These are phyloP conservation scores for Bruguiera gymnorhiza DNA, from an alignment of 345 rosid genomes.

Conservation along the genomic window DNA sequence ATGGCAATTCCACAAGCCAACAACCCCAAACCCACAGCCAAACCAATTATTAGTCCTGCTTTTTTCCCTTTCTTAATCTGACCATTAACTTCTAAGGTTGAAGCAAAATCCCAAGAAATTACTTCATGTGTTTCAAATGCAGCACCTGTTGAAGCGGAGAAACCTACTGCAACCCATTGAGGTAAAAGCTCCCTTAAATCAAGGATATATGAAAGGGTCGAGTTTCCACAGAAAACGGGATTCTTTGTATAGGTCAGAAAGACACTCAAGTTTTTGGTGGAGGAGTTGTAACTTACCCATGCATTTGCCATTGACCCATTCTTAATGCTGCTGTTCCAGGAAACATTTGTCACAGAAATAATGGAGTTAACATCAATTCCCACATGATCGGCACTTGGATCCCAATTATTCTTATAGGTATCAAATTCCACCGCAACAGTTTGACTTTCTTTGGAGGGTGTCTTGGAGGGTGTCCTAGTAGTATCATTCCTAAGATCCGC, in stretches of 20 bases:
- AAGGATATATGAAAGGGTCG: not conserved
- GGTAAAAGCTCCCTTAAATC: conserved; percentile 20
- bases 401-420: conserved; percentile 38
- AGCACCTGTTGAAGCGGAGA: conserved; percentile 25
- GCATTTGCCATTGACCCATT: conserved; percentile 41
- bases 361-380: conserved; percentile 58
- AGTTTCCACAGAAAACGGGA: conserved; percentile 17
- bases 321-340: conserved; percentile 40
- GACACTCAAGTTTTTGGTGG: conserved; percentile 45
- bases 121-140: conserved; percentile 17
- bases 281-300: conserved; percentile 48
- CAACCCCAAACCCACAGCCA: conserved; percentile 9
- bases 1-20: conserved; percentile 4
- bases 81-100: conserved; percentile 14
- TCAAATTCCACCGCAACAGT: conserved; percentile 58
- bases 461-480: not conserved
- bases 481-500: not conserved
- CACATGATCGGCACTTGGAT: conserved; percentile 43
- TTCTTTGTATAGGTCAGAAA: conserved; percentile 39
- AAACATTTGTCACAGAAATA: conserved; percentile 22
- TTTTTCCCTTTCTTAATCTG: not conserved
- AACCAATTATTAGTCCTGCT: conserved; percentile 10
- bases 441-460: conserved; percentile 17
- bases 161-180: conserved; percentile 20
- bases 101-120: conserved; percentile 16